Conservation (phyloP, 2,329 filamentous ascomycete genomes). For the Phialophora verrucosa region DNA sequence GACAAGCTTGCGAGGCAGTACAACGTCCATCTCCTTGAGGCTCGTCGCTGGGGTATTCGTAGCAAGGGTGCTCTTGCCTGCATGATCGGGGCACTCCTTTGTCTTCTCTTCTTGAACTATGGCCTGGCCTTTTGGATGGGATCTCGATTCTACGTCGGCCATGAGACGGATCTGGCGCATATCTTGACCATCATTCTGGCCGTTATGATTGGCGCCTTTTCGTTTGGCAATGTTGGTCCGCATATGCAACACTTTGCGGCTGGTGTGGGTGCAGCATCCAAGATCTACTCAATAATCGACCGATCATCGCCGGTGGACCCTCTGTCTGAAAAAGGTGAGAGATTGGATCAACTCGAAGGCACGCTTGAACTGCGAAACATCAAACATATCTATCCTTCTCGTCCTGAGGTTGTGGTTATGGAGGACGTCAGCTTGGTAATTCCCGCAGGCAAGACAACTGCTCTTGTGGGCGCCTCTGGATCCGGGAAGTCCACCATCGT, state of each 20-base stretch:
- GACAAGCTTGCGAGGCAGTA: slow-evolving; percentile 89
- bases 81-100: slow-evolving; percentile 86
- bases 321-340: slow-evolving; percentile 71
- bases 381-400: slow-evolving; percentile 92
- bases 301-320: slow-evolving; percentile 83
- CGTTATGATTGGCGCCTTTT: slow-evolving; percentile 91
- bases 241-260: slow-evolving; percentile 86
- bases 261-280: slow-evolving; percentile 79
- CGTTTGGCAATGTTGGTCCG: slow-evolving; percentile 83
- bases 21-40: slow-evolving; percentile 72
- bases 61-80: slow-evolving; percentile 73
- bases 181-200: slow-evolving; percentile 87
- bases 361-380: slow-evolving; percentile 80
- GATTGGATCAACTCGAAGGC: slow-evolving; percentile 74
- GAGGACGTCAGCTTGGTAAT: slow-evolving; percentile 78
- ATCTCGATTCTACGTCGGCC: slow-evolving; percentile 72
- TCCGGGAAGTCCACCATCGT: slow-evolving; percentile 95
- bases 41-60: slow-evolving; percentile 76
- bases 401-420: slow-evolving; percentile 89
- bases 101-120: slow-evolving; percentile 84
- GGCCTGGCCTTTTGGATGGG: slow-evolving; percentile 86
- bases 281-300: slow-evolving; percentile 95
- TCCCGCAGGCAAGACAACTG: slow-evolving; percentile 88
- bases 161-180: slow-evolving; percentile 68
- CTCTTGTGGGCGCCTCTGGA: slow-evolving; percentile 90